A percentile compares a stretch with the other conserved stretches of the same genome.
Conservation (phyloP, 257 asterid genomes). For the Lycium barbarum region DNA sequence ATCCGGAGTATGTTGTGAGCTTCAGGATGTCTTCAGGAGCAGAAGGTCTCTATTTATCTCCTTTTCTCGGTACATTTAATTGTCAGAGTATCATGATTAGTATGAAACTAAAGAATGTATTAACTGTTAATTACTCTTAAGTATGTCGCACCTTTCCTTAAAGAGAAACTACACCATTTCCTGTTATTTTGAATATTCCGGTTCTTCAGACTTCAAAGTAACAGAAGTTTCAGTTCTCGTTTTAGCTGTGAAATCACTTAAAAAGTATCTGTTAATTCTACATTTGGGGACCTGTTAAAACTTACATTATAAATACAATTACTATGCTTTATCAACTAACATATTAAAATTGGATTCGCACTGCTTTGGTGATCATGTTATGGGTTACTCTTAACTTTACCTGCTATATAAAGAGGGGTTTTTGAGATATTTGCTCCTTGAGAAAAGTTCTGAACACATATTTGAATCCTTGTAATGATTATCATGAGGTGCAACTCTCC, state of each 20-base stretch:
- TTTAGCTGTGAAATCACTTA: not conserved
- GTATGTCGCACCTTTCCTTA: conserved; percentile 13
- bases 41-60: conserved; percentile 52
- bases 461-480: not conserved
- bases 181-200: not conserved
- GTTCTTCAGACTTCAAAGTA: not conserved
- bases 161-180: not conserved
- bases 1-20: conserved; percentile 82
- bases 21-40: conserved; percentile 72
- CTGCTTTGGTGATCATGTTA: not conserved
- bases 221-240: not conserved
- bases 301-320: not conserved
- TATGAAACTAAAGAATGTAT: not conserved
- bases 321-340: not conserved
- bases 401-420: not conserved
- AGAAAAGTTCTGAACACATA: not conserved
- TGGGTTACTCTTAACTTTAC: not conserved
- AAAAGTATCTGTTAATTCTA: not conserved
- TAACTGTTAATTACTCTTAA: not conserved
- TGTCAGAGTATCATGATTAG: not conserved
- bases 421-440: conserved; percentile 12
- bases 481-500: not conserved
- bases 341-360: not conserved
- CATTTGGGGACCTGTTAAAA: not conserved
- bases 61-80: not conserved